A percentile compares a stretch with the other conserved stretches of the same genome.
These are phyloP conservation scores for Trichocomaceae sp. DNA, from an alignment of 2,329 filamentous ascomycete genomes.

Conservation along the genomic window DNA sequence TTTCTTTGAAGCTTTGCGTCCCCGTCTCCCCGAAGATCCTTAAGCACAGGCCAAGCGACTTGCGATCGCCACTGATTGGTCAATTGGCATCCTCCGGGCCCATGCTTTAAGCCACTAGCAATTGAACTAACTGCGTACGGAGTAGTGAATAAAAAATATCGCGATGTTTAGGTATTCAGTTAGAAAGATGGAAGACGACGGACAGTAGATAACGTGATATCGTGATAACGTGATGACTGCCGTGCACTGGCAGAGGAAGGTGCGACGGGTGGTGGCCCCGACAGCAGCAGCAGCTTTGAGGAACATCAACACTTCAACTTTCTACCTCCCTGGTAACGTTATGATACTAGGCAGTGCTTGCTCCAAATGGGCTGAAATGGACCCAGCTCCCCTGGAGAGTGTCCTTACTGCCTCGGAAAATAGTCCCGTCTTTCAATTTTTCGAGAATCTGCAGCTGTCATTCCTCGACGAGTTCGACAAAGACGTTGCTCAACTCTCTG, in stretches of 20 bases:
- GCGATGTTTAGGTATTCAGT: background rate
- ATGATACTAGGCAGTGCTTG: background rate
- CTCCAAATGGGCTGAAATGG: background rate
- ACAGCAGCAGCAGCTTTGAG: background rate
- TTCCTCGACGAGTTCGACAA: conserved; percentile 10
- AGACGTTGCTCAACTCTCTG: conserved; percentile 16
- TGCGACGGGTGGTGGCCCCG: background rate
- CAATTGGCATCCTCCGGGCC: background rate
- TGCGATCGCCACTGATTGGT: too few species aligned
- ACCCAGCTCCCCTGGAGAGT: background rate
- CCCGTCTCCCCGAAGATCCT: too few species aligned
- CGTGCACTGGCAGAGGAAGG: background rate
- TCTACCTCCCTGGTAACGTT: background rate
- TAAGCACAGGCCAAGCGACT: too few species aligned
- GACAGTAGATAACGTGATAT: too few species aligned
- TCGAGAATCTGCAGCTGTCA: conserved; percentile 8
- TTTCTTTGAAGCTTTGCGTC: too few species aligned
- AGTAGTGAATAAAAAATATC: background rate
- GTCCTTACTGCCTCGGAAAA: background rate
- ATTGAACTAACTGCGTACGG: too few species aligned
- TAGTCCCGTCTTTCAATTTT: conserved; percentile 1
- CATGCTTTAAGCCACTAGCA: background rate
- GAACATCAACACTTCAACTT: background rate
- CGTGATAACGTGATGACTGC: background rate
- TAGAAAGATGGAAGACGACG: background rate